phyloP scores from a whole-genome alignment of 306 rosid species.

The Comarum palustre region DNA sequence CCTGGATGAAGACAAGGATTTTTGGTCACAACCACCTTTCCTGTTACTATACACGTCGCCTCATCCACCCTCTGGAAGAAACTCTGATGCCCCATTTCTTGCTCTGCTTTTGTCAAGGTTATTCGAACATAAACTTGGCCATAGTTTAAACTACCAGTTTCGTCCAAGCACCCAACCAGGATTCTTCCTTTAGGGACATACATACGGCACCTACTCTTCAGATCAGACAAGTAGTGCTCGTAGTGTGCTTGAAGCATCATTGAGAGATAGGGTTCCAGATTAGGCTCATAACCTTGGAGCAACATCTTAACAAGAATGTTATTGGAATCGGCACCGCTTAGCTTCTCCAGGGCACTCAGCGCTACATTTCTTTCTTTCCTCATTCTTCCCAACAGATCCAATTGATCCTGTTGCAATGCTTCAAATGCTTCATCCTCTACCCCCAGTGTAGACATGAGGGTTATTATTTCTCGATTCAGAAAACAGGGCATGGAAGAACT shows the following conservation, averaged over 20 bases:
- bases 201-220: constrained; percentile 73
- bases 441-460: constrained; percentile 73
- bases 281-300: constrained; percentile 72
- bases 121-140: constrained; percentile 76
- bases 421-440: constrained; percentile 66
- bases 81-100: constrained; percentile 44
- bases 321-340: constrained; percentile 55
- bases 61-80: constrained; percentile 60
- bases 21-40: constrained; percentile 81
- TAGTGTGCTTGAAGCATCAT: constrained; percentile 88
- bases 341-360: constrained; percentile 56
- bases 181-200: constrained; percentile 76
- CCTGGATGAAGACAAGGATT: constrained; percentile 99
- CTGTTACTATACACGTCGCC: constrained; percentile 49
- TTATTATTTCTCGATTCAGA: constrained; percentile 82
- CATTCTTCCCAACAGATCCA: constrained; percentile 65
- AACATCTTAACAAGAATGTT: constrained; percentile 76
- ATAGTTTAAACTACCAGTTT: constrained; percentile 68
- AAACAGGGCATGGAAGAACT: constrained; percentile 82
- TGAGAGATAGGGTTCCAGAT: constrained; percentile 71
- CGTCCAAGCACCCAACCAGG: constrained; percentile 88
- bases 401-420: constrained; percentile 70
- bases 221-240: constrained; percentile 61
- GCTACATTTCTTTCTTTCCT: constrained; percentile 56
- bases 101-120: constrained; percentile 56